Conservation (phyloP, 495 filamentous ascomycete species). For the Penicillium paradoxum region DNA sequence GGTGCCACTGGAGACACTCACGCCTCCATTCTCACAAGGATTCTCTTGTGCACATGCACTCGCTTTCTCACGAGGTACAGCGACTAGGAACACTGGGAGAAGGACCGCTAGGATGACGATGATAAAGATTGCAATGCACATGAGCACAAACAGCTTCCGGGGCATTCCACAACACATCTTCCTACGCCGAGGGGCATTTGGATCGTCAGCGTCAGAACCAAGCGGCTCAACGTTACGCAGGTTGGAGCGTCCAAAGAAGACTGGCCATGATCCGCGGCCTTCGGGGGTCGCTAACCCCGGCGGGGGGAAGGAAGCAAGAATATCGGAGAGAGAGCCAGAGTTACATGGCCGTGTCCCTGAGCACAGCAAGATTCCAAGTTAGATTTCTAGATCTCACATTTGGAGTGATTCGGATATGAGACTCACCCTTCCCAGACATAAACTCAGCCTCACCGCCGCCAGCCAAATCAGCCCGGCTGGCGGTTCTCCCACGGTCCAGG, state of each 20-base stretch:
- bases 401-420: background rate
- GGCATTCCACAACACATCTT: conserved; percentile 76
- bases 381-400: background rate
- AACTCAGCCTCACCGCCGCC: conserved; percentile 26
- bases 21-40: conserved; percentile 76
- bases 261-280: conserved; percentile 36
- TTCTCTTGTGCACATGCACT: conserved; percentile 43
- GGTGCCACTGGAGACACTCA: conserved; percentile 58
- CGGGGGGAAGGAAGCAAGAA: conserved; percentile 86
- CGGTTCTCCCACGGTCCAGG: conserved; percentile 81
- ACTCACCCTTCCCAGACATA: conserved; percentile 28
- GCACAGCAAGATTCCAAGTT: background rate
- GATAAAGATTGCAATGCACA: conserved; percentile 63
- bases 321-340: conserved; percentile 77
- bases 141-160: conserved; percentile 67
- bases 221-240: conserved; percentile 33
- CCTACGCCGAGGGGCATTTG: conserved; percentile 12
- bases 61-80: conserved; percentile 55
- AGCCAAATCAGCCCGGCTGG: conserved; percentile 55
- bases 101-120: conserved; percentile 83
- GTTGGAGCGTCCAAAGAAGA: conserved; percentile 35
- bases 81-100: conserved; percentile 79
- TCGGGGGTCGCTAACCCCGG: conserved; percentile 60
- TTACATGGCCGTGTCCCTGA: conserved; percentile 29
- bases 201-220: conserved; percentile 18